Base-by-base conservation (phyloP, 2,329 filamentous ascomycete species). In the Chrysosporium keratinophilum region DNA sequence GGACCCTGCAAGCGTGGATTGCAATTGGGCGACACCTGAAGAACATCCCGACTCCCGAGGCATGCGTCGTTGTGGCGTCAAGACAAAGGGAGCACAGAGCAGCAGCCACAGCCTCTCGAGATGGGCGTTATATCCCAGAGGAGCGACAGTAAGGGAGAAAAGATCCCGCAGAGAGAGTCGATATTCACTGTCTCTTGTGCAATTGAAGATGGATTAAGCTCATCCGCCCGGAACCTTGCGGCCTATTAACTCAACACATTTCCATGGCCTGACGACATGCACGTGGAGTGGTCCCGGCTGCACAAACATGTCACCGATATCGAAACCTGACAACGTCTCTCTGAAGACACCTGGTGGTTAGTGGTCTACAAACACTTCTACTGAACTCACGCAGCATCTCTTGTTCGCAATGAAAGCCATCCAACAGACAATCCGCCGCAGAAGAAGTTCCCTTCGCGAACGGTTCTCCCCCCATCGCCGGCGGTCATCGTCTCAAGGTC, bases 381-480 rank as follows among this genome's bases (percentile, higher is more conserved):
- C 23, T 28, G 23, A 28, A 28, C 23, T 28, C 7, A 28, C 3
- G 7, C 23, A 28, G n/a, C 23, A 28, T 7, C 23, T 28, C 23
- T 28, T 4, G n/a, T 4, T 28, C 23, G 23, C 23, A 12, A 54
- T 54, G 51, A 54, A 54, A 17, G n/a, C 28, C 2, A 23, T 54
- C 39, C 35, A 37, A 1, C 10, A 23, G 5, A 41, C 35, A 15
- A 41, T 54, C 1, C 52, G 52, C 33, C 46, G 33, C 20, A 37
- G 46, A 35, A 44, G 46, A 15, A 46, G 33, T 19, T 45, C 47
- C 31, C 15, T 54, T 39, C 46, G 46, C 14, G 37, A 44, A 19
- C 52, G 20, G 5, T 15, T 54, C 28, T 42, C 44, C 17, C 51
- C 7, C 1, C 34, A 28, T 5, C 33, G 34, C 10, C 51, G 17